These are phyloP conservation scores for Chlamydomonas sphaeroides DNA, from an alignment of 139 green algal species.

Conservation along the genomic window DNA sequence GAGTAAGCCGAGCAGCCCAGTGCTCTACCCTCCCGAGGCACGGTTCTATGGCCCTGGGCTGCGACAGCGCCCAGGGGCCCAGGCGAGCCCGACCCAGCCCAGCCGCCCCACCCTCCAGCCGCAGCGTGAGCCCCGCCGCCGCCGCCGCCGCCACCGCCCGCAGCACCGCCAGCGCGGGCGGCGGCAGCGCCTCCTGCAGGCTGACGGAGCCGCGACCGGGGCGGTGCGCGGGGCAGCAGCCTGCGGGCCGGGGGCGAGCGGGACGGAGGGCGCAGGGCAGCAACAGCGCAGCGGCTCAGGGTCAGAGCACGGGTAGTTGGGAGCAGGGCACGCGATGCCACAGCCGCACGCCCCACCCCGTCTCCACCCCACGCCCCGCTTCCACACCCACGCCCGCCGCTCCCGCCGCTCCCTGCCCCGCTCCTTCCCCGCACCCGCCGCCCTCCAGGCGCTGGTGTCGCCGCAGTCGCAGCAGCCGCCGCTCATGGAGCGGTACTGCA, in stretches of 20 bases:
- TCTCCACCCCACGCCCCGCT: background rate
- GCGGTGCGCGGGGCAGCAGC: constrained; percentile 54
- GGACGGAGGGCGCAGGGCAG: too few species aligned
- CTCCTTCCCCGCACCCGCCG: constrained; percentile 37
- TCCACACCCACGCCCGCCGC: background rate
- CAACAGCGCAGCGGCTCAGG: too few species aligned
- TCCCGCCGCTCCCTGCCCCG: background rate
- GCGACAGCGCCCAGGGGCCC: too few species aligned
- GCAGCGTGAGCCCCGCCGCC: background rate
- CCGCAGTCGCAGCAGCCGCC: constrained; percentile 85
- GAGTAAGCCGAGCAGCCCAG: too few species aligned
- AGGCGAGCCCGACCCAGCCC: background rate
- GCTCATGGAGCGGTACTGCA: constrained; percentile 62
- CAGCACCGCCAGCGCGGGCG: background rate
- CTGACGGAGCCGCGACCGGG: background rate
- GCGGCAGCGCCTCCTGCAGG: constrained; percentile 10
- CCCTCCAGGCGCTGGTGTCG: constrained; percentile 66
- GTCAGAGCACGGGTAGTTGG: too few species aligned
- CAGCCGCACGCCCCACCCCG: too few species aligned
- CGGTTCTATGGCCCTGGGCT: too few species aligned
- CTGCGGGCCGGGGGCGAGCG: too few species aligned
- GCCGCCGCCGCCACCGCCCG: background rate
- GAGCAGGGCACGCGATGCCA: background rate
- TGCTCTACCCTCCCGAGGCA: too few species aligned
- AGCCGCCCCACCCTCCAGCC: background rate